Evolutionary conservation across 306 rosid species (phyloP).

Genomic region (Cucurbita argyrosperma): DNA sequence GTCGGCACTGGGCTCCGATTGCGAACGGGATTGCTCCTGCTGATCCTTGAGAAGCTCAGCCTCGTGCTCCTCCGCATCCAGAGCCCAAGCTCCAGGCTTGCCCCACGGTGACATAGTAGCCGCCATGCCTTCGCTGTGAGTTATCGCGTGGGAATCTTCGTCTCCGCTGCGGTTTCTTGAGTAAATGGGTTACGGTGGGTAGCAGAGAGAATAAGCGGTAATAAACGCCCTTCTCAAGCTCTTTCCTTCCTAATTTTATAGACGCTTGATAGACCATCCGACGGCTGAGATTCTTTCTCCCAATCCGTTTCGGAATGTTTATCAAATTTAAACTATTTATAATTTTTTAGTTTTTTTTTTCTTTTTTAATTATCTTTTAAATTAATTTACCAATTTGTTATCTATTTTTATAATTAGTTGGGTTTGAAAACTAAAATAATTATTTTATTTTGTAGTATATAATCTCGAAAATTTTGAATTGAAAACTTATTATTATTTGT

Average conservation of each 20-base stretch:
- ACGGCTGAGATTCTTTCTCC: background rate
- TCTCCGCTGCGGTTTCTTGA: conserved; percentile 1
- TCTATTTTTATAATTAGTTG: too few species aligned
- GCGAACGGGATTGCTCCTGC: background rate
- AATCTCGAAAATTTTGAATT: too few species aligned
- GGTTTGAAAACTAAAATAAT: too few species aligned
- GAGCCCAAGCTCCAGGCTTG: conserved; percentile 96
- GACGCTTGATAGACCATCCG: background rate
- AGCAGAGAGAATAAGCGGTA: background rate
- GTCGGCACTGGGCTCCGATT: conserved; percentile 22
- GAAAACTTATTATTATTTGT: background rate
- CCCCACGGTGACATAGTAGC: conserved; percentile 82
- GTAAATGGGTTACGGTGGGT: background rate
- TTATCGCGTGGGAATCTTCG: background rate
- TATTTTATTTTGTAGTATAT: too few species aligned
- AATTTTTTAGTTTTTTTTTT: too few species aligned
- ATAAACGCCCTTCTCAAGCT: background rate
- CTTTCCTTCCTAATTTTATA: background rate
- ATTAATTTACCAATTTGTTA: too few species aligned
- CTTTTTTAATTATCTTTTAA: too few species aligned
- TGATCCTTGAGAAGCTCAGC: conserved; percentile 50
- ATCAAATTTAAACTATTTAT: background rate
- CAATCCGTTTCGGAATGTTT: background rate
- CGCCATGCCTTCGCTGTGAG: conserved; percentile 40
- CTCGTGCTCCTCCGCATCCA: conserved; percentile 66